A percentile compares a stretch with the other conserved stretches of the same genome.
Conservation (phyloP, 1,284 basidiomycete species). For the Ganoderma multipileum region DNA sequence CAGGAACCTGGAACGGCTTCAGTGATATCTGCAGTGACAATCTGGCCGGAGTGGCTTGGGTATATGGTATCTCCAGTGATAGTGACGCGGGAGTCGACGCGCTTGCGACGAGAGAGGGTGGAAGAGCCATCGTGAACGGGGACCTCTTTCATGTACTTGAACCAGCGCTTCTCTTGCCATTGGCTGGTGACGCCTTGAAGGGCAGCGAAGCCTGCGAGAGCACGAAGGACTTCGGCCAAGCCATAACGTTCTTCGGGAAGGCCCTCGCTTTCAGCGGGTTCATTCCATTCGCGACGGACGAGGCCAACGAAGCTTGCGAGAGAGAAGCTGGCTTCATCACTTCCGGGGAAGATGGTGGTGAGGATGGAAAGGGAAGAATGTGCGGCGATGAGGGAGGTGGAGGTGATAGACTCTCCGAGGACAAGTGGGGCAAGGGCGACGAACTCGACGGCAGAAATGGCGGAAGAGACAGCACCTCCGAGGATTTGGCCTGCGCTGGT, state of each 20-base stretch:
- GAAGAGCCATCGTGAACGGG: constrained; percentile 57
- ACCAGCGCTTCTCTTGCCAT: constrained; percentile 76
- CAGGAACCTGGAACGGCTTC: constrained; percentile 48
- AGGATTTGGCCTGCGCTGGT: constrained; percentile 62
- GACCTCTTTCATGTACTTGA: constrained; percentile 68
- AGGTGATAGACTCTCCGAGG: constrained; percentile 78
- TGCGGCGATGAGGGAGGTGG: constrained; percentile 73
- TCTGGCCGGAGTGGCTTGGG: constrained; percentile 67
- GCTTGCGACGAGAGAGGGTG: constrained; percentile 13
- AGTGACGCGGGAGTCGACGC: constrained; percentile 57
- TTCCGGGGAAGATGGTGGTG: constrained; percentile 73
- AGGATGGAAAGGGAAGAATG: constrained; percentile 77
- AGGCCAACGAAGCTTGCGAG: constrained; percentile 79
- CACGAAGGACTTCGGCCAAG: constrained; percentile 67
- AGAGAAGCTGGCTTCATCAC: constrained; percentile 79
- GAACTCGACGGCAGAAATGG: constrained; percentile 71
- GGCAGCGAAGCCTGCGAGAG: constrained; percentile 78
- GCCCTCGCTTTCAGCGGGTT: constrained; percentile 55
- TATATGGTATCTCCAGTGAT: constrained; percentile 74
- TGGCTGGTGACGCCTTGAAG: constrained; percentile 80
- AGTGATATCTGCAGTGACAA: constrained; percentile 76
- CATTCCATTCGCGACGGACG: constrained; percentile 72
- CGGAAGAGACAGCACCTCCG: constrained; percentile 62
- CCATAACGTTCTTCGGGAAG: constrained; percentile 69
- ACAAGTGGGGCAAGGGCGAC: constrained; percentile 75